Conservation (phyloP, 495 filamentous ascomycete species). For the Cladorrhinum samala region DNA sequence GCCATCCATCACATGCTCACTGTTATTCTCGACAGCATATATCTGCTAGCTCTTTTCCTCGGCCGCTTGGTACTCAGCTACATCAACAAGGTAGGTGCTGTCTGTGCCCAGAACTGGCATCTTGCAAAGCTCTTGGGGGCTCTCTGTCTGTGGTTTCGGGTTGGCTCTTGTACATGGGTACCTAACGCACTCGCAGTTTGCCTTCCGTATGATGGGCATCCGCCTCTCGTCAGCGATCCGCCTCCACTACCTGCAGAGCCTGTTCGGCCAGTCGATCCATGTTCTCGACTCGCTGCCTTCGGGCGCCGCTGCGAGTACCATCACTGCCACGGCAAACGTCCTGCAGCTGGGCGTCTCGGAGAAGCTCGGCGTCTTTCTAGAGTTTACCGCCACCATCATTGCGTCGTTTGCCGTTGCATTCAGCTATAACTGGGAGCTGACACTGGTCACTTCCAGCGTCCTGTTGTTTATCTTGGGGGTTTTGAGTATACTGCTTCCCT, state of each 20-base stretch:
- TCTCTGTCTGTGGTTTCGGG: no score
- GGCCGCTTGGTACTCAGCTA: constrained; percentile 40
- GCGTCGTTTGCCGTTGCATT: constrained; percentile 55
- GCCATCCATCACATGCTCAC: no score
- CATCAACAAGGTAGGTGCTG: constrained; percentile 44
- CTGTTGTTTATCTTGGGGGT: constrained; percentile 52
- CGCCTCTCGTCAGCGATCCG: constrained; percentile 47
- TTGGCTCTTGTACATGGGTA: no score
- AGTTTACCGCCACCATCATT: constrained; percentile 50
- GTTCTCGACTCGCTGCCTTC: constrained; percentile 53
- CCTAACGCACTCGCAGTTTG: no score
- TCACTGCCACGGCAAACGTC: constrained; percentile 52
- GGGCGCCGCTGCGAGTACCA: constrained; percentile 49
- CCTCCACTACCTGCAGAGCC: constrained; percentile 44
- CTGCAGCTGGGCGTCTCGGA: constrained; percentile 57
- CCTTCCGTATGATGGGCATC: constrained; percentile 44
- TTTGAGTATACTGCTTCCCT: constrained; percentile 46
- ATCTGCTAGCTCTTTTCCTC: constrained; percentile 37
- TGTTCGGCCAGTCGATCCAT: constrained; percentile 50
- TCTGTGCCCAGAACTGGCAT: no score
- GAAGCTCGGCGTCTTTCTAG: constrained; percentile 55
- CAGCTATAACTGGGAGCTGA: constrained; percentile 50
- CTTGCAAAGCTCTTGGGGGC: no score
- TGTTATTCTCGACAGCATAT: constrained; percentile 22
- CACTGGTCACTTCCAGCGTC: constrained; percentile 50